Percentiles rank a stretch among this genome's conserved stretches.
Evolutionary conservation across 2,329 filamentous ascomycete genomes (phyloP).

Genomic region (Cordyceps cateniannulata): DNA sequence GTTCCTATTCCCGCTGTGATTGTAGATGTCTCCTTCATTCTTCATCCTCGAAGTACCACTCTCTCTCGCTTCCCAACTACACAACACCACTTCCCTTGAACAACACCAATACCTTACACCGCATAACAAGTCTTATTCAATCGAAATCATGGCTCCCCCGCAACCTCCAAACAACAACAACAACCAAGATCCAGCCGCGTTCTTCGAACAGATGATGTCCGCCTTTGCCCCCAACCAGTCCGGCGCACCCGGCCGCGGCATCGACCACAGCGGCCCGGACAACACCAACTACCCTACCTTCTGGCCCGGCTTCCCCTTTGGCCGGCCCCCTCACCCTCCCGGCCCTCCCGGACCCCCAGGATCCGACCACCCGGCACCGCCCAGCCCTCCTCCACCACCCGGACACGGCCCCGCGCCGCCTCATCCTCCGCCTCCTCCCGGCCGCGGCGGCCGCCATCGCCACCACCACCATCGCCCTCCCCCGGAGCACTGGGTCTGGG

Average conservation of each 20-base stretch:
- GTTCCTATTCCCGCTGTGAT: neutral
- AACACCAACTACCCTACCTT: conserved; percentile 19
- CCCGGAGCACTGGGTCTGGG: conserved; percentile 14
- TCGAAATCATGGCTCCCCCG: neutral
- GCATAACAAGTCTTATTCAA: neutral
- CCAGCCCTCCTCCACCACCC: conserved; percentile 12
- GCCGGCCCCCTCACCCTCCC: neutral
- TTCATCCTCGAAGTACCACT: neutral
- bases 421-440: conserved; percentile 10
- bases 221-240: conserved; percentile 25
- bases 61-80: neutral
- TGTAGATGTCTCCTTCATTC: neutral
- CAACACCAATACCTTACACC: neutral
- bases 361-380: conserved; percentile 15
- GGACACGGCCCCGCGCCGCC: neutral
- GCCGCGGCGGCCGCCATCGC: conserved; percentile 12
- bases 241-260: conserved; percentile 26
- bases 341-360: conserved; percentile 14
- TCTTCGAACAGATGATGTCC: conserved; percentile 26
- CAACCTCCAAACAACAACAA: neutral
- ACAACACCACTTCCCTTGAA: neutral
- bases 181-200: neutral
- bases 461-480: conserved; percentile 14
- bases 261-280: conserved; percentile 21
- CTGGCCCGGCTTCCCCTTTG: conserved; percentile 30